A percentile compares a stretch with the other conserved stretches of the same genome.
Evolutionary conservation across 2,329 filamentous ascomycete genomes (phyloP).

Genomic region (Penicillium brasilianum): DNA sequence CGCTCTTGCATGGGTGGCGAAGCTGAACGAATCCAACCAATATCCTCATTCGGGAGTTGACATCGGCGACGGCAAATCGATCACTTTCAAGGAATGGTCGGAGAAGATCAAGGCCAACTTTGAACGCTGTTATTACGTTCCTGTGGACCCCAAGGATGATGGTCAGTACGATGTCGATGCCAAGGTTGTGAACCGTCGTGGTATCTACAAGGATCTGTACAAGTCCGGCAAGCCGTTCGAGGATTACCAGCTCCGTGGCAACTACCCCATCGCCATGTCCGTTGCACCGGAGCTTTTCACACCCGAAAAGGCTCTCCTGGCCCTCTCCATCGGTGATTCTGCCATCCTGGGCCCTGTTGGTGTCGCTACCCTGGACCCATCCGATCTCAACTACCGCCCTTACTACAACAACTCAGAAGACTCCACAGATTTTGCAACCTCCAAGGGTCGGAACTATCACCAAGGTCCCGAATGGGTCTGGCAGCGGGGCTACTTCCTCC

Average conservation of each 20-base stretch:
- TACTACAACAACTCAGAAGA: constrained; percentile 97
- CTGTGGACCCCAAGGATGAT: constrained; percentile 71
- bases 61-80: constrained; percentile 62
- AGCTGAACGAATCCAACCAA: constrained; percentile 68
- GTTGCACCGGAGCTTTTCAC: constrained; percentile 90
- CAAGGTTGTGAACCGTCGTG: constrained; percentile 80
- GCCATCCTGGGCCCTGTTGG: constrained; percentile 83
- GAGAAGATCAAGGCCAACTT: constrained; percentile 80
- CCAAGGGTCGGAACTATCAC: constrained; percentile 96
- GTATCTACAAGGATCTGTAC: constrained; percentile 98
- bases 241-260: constrained; percentile 93
- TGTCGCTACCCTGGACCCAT: constrained; percentile 94
- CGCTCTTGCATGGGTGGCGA: constrained; percentile 77
- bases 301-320: constrained; percentile 74
- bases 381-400: constrained; percentile 89
- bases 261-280: constrained; percentile 95
- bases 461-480: constrained; percentile 98
- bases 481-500: constrained; percentile 94
- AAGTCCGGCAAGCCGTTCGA: constrained; percentile 93
- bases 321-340: constrained; percentile 79
- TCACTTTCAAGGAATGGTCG: constrained; percentile 81
- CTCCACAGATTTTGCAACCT: constrained; percentile 84
- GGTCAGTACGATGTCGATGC: constrained; percentile 78
- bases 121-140: constrained; percentile 90
- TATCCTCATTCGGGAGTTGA: constrained; percentile 77